Evolutionary conservation across 768 basidiomycete species (phyloP).

Genomic region (Suillus spraguei): DNA sequence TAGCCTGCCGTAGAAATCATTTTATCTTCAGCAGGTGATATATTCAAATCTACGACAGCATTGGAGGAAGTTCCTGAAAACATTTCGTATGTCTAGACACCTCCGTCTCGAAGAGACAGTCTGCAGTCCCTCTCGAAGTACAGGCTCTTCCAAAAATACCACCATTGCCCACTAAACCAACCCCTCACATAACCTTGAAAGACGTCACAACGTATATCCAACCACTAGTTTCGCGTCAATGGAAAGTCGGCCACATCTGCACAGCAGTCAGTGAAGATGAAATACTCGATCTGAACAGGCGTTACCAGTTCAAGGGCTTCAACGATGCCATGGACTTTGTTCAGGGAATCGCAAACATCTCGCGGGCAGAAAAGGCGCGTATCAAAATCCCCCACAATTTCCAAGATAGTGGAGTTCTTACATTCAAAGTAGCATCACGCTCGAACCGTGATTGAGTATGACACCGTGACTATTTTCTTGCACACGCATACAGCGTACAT

Average conservation of each 20-base stretch:
- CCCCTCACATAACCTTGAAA: constrained; percentile 34
- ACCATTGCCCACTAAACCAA: constrained; percentile 33
- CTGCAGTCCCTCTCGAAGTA: background rate
- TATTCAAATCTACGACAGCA: background rate
- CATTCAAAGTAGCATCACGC: constrained; percentile 30
- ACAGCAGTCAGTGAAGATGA: constrained; percentile 14
- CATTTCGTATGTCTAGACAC: background rate
- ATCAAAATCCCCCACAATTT: background rate
- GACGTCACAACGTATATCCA: constrained; percentile 37
- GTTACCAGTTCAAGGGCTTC: constrained; percentile 29
- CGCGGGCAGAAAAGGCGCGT: constrained; percentile 36
- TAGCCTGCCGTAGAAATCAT: background rate
- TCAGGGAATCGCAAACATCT: constrained; percentile 26
- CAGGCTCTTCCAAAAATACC: constrained; percentile 28
- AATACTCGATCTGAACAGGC: constrained; percentile 30
- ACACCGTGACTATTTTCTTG: constrained; percentile 22
- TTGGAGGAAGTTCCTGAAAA: background rate
- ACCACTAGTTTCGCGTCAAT: constrained; percentile 39
- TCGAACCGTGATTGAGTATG: constrained; percentile 30
- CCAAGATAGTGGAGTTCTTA: constrained; percentile 6
- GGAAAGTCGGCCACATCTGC: constrained; percentile 26
- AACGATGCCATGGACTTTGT: constrained; percentile 30
- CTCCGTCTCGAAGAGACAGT: constrained; percentile 9
- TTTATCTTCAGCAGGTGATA: constrained; percentile 6
- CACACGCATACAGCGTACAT: constrained; percentile 31